Base-by-base conservation (phyloP, 495 filamentous ascomycete species). In the Podospora pseudopauciseta region DNA sequence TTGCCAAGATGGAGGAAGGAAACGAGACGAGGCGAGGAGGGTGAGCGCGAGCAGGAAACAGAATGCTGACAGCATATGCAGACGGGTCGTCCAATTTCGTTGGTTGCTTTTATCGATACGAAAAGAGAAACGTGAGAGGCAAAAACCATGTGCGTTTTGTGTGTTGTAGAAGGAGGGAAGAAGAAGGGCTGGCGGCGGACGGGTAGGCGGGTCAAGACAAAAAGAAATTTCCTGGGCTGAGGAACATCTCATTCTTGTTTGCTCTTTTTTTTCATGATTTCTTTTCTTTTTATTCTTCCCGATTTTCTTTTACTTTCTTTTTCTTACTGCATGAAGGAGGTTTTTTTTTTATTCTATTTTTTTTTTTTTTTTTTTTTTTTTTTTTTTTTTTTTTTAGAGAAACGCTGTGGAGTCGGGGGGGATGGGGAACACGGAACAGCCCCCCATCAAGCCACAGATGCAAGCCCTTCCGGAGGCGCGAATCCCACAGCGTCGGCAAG, bases 21-120 rank as follows among this genome's bases (percentile, higher is more conserved):
- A 26, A 13, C 6, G 39, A 13, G 30, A 32, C 30, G 30, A 49
- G 39, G 39, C 2, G 39, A 5, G 39, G 39, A 5, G 39, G 7
- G 39, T 2, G 39, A 9, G 39, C 30, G 23, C 30, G 0, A 32
- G 30, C 30, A 49, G 9, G 39, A 6, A 61, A 28, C 59, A 28
- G 28, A 61, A 61, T 61, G 65, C 39, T 61, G 64, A 65, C 55
- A 6, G 11, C 44, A 23, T 49, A 49, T 53, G 44, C 61, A 15
- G 18, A 15, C 2, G 9, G 23, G 30, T 32, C 27, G 19, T 49
- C 39, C 13, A 49, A 18, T 65, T 34, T 65, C 53, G 19, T 23
- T 34, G 54, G 9, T 11, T 60, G 27, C 27, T 28, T 34, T 65
- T 49, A 49, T 49, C 39, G 39, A 49, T 2, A 49, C 39, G 39